Percentiles rank a stretch among this genome's conserved stretches.
phyloP scores from a whole-genome alignment of 2,329 filamentous ascomycete genomes.

The Aspergillus novofumigatus region DNA sequence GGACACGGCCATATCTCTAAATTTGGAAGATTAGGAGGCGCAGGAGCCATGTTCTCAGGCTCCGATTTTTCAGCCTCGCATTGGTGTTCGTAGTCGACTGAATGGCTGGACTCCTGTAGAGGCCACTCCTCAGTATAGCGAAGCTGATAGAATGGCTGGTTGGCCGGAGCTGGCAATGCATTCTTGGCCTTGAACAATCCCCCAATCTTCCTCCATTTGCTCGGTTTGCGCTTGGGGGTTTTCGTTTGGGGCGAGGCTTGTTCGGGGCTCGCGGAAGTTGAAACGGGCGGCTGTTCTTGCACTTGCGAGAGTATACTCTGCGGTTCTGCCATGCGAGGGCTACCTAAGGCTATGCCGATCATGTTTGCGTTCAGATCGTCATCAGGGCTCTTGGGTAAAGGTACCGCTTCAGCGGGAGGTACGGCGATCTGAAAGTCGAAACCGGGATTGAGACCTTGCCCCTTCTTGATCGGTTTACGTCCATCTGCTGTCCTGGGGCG shows the following conservation, averaged over 20 bases:
- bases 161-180: slow-evolving; percentile 17
- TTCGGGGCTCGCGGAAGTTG: slow-evolving; percentile 8
- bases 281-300: slow-evolving; percentile 13
- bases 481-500: slow-evolving; percentile 18
- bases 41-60: not conserved
- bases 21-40: slow-evolving; percentile 6
- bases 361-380: slow-evolving; percentile 38
- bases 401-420: slow-evolving; percentile 22
- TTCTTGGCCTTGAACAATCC: slow-evolving; percentile 40
- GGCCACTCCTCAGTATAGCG: slow-evolving; percentile 18
- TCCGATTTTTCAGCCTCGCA: not conserved
- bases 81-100: slow-evolving; percentile 13
- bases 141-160: slow-evolving; percentile 29
- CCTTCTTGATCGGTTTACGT: slow-evolving; percentile 12
- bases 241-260: slow-evolving; percentile 5
- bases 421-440: slow-evolving; percentile 31
- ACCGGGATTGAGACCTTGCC: slow-evolving; percentile 10
- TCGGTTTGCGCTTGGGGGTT: slow-evolving; percentile 32
- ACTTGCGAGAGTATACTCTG: slow-evolving; percentile 12
- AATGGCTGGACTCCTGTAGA: slow-evolving; percentile 18
- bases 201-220: slow-evolving; percentile 47
- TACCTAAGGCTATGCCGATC: slow-evolving; percentile 73
- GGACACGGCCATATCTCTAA: slow-evolving; percentile 19
- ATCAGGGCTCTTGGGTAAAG: slow-evolving; percentile 11
- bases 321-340: slow-evolving; percentile 48